phyloP scores from a whole-genome alignment of 2,329 filamentous ascomycete genomes.

The Fusarium sp. region DNA sequence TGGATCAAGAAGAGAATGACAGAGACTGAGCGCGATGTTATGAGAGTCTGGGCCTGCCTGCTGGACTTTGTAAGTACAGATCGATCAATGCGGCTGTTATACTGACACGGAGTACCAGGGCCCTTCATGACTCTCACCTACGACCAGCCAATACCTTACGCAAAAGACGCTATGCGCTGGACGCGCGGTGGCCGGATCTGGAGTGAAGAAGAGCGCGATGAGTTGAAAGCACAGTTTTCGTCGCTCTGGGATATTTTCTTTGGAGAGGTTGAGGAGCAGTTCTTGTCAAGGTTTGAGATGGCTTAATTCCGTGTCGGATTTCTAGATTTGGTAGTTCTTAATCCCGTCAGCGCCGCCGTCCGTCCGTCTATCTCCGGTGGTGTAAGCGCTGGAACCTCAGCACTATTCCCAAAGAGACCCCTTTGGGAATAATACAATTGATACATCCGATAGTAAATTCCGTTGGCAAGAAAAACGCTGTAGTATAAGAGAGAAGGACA shows the following conservation, averaged over 20 bases:
- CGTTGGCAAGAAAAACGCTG: neutral
- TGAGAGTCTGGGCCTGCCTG: neutral
- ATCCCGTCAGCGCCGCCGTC: neutral
- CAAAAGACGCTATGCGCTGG: neutral
- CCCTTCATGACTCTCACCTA: neutral
- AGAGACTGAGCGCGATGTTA: neutral
- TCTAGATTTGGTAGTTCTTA: neutral
- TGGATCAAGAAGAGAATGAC: neutral
- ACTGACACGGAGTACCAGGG: fast-evolving
- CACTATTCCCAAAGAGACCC: neutral
- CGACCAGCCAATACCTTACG: neutral
- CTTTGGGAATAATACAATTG: neutral
- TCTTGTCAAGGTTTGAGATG: neutral
- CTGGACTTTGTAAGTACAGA: neutral
- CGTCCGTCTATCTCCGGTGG: neutral
- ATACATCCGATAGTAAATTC: neutral
- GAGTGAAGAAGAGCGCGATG: neutral
- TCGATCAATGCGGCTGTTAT: fast-evolving
- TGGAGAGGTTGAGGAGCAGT: neutral
- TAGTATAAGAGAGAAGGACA: neutral
- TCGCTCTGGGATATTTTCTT: neutral
- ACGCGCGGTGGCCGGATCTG: fast-evolving
- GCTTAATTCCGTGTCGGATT: neutral
- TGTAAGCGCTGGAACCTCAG: neutral
- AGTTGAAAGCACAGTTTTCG: neutral